Evolutionary conservation across 1,284 basidiomycete genomes (phyloP), one percentile per base, ranked within the genome.

Genomic region (Boletellus sp.): DNA sequence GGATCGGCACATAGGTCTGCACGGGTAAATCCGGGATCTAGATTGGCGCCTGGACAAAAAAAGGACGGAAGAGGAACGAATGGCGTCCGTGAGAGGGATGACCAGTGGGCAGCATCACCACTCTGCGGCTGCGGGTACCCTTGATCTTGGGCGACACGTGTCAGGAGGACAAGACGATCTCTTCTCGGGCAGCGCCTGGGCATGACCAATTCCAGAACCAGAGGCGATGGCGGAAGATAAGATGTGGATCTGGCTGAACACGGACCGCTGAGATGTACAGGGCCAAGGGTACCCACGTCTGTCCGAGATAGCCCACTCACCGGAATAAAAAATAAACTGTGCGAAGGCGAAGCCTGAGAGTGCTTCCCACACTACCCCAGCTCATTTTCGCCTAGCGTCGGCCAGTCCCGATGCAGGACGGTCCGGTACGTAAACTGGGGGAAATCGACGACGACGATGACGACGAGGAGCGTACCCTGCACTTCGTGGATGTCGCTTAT

Each of bases 121-220:
- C 58, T 10, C 44, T 47, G 47, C 45, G 29, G 42, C 48, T 49
- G 57, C 51, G 40, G 29, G 34, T 9, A 63, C 56, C 57, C 53
- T n/a, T 48, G 43, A 62, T 50, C 45, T 45, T 17, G 43, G 37
- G 37, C 33, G 48, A 63, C 61, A 64, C 58, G 56, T 63, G 58
- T 57, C 43, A 33, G 13, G 25, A 27, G 21, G 54, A 37, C 46
- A 41, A 26, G 41, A 44, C 30, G 39, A 45, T 25, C 37, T 39
- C 41, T 38, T 29, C 21, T 29, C 27, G 14, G 14, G 6, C 44
- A 29, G 39, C 30, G 27, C 30, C 16, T 45, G 45, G 52, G 42
- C 8, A 59, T 43, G 52, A 37, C 59, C 39, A 49, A 61, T 58
- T 59, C 41, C 4, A 57, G 13, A 58, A 50, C 16, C 6, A 29